A percentile compares a stretch with the other conserved stretches of the same genome.
phyloP scores from a whole-genome alignment of 164 flowering plant genomes.

The Vitis cinerea region DNA sequence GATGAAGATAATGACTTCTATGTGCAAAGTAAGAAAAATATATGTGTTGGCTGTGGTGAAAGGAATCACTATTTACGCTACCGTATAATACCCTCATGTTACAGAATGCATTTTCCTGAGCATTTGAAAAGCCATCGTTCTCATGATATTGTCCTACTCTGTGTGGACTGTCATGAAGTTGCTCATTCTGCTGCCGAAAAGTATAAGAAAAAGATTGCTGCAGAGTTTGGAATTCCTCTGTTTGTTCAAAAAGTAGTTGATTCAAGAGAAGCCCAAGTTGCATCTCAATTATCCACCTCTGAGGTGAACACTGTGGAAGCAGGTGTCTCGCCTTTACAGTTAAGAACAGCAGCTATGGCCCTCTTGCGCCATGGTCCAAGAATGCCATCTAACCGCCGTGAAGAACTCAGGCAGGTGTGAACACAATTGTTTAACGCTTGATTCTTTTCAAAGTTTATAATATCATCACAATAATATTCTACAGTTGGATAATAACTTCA shows the following conservation, averaged over 20 bases:
- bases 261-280: constrained; percentile 29
- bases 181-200: constrained; percentile 98
- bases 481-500: background rate
- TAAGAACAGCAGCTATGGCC: constrained; percentile 96
- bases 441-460: background rate
- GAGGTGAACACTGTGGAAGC: constrained; percentile 33
- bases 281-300: constrained; percentile 23
- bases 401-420: constrained; percentile 74
- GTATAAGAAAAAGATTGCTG: constrained; percentile 68
- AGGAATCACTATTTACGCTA: constrained; percentile 86
- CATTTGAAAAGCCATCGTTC: constrained; percentile 97
- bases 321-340: constrained; percentile 89
- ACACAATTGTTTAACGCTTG: background rate
- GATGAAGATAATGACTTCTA: constrained; percentile 96
- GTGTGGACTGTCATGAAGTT: constrained; percentile 97
- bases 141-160: constrained; percentile 96
- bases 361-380: constrained; percentile 82
- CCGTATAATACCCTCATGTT: constrained; percentile 97
- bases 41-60: constrained; percentile 98
- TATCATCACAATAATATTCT: background rate
- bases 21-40: constrained; percentile 90
- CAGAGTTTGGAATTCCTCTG: constrained; percentile 82
- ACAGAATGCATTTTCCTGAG: constrained; percentile 96
- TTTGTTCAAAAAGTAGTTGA: constrained; percentile 69
- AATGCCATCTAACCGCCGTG: constrained; percentile 86